Evolutionary conservation across 2,329 filamentous ascomycete genomes (phyloP).

Genomic region (Lecanoromycetidae sp.): DNA sequence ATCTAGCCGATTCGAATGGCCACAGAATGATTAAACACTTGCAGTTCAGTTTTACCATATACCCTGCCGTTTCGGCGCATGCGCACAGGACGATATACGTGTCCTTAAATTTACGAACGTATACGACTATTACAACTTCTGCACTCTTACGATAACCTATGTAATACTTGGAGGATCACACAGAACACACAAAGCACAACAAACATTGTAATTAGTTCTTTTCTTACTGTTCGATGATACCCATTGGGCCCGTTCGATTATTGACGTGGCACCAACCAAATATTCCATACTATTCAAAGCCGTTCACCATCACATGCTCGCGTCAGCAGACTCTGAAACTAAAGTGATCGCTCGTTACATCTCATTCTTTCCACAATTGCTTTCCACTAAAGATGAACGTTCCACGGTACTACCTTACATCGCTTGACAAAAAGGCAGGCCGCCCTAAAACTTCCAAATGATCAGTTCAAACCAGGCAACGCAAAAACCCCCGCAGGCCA

Average conservation of each 20-base stretch:
- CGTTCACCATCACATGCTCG: too few relatives aligned
- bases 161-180: too few relatives aligned
- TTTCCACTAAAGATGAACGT: too few relatives aligned
- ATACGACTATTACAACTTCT: neutral
- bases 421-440: too few relatives aligned
- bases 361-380: too few relatives aligned
- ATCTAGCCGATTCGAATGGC: constrained; percentile 7
- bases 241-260: neutral
- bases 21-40: constrained; percentile 8
- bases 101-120: constrained; percentile 8
- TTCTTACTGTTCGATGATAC: neutral
- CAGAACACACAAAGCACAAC: too few relatives aligned
- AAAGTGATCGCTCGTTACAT: neutral
- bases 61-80: neutral
- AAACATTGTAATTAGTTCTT: too few relatives aligned
- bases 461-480: too few relatives aligned
- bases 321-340: neutral
- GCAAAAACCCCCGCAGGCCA: too few relatives aligned
- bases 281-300: neutral
- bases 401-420: too few relatives aligned
- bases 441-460: too few relatives aligned
- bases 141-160: too few relatives aligned
- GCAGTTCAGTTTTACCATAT: neutral
- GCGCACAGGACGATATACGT: constrained; percentile 13
- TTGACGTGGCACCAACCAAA: neutral